Conservation (phyloP, 2,329 filamentous ascomycete genomes). For the Trichophyton rubrum region DNA sequence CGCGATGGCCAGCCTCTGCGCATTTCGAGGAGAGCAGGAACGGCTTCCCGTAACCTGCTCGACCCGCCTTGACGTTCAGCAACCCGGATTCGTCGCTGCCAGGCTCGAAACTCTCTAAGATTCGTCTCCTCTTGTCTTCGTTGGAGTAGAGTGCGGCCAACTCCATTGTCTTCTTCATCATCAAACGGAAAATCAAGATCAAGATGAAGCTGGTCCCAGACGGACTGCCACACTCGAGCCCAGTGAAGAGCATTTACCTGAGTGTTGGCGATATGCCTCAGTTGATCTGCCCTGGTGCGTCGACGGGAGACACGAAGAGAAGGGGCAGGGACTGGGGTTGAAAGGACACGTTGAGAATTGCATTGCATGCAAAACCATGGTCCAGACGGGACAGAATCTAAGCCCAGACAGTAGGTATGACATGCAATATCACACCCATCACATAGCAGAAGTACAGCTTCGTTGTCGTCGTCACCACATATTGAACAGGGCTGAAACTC, state of each 20-base stretch:
- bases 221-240: conserved; percentile 78
- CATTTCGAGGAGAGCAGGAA: conserved; percentile 48
- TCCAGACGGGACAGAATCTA: conserved; percentile 62
- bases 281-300: conserved; percentile 36
- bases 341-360: conserved; percentile 36
- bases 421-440: conserved; percentile 82
- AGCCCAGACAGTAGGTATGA: conserved; percentile 81
- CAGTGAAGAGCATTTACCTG: conserved; percentile 44
- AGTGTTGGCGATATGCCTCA: conserved; percentile 28
- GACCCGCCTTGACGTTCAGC: conserved; percentile 66
- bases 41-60: conserved; percentile 58
- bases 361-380: conserved; percentile 91
- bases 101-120: conserved; percentile 51
- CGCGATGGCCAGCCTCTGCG: conserved; percentile 31
- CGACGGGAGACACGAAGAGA: conserved; percentile 26
- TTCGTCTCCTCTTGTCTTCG: conserved; percentile 38
- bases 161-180: conserved; percentile 45
- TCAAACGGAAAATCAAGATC: conserved; percentile 80
- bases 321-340: conserved; percentile 24
- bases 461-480: conserved; percentile 67
- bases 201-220: conserved; percentile 65
- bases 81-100: conserved; percentile 73
- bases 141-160: conserved; percentile 45
- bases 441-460: conserved; percentile 77
- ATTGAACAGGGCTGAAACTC: conserved; percentile 65